Conservation (phyloP, 129 eudicot genomes). For the Pittosporum tobira region DNA sequence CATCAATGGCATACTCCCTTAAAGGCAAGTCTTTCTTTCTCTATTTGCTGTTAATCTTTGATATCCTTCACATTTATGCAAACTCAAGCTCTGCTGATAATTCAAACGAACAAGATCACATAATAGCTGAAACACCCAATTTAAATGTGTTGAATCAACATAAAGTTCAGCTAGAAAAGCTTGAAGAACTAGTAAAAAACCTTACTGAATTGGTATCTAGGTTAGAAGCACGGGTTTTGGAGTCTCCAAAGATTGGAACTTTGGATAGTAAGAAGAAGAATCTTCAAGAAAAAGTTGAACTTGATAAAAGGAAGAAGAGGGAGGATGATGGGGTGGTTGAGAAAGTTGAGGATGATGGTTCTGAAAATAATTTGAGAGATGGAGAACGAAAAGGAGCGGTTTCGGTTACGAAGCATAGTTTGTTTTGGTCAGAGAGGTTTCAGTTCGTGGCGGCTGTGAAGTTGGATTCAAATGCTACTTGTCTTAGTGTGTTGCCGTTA, state of each 20-base stretch:
- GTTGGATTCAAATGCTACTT: slow-evolving; percentile 51
- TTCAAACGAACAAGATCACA: not conserved
- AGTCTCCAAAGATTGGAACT: slow-evolving; percentile 4
- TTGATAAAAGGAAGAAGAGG: slow-evolving; percentile 1
- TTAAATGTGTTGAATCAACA: slow-evolving; percentile 34
- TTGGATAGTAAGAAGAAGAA: slow-evolving; percentile 8
- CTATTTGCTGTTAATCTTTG: slow-evolving; percentile 28
- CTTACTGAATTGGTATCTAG: slow-evolving; percentile 51
- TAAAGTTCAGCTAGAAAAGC: slow-evolving; percentile 56
- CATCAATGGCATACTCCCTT: slow-evolving; percentile 26
- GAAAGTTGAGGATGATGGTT: slow-evolving; percentile 16
- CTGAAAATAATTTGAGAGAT: slow-evolving; percentile 16
- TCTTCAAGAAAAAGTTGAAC: not conserved
- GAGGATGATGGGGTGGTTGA: slow-evolving; percentile 11
- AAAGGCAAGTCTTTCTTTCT: slow-evolving; percentile 49
- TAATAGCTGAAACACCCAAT: slow-evolving; percentile 10
- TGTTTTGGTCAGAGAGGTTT: slow-evolving; percentile 86
- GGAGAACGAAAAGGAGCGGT: slow-evolving; percentile 38
- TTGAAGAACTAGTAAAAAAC: slow-evolving; percentile 60
- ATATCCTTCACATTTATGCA: slow-evolving; percentile 14
- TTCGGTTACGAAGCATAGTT: slow-evolving; percentile 65
- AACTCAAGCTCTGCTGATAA: slow-evolving; percentile 7
- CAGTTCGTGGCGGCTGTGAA: slow-evolving; percentile 84
- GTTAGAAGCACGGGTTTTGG: slow-evolving; percentile 49
- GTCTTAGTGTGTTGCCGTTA: slow-evolving; percentile 62